These are phyloP conservation scores for Nemania sp. DNA, from an alignment of 2,329 filamentous ascomycete genomes.

Conservation along the genomic window DNA sequence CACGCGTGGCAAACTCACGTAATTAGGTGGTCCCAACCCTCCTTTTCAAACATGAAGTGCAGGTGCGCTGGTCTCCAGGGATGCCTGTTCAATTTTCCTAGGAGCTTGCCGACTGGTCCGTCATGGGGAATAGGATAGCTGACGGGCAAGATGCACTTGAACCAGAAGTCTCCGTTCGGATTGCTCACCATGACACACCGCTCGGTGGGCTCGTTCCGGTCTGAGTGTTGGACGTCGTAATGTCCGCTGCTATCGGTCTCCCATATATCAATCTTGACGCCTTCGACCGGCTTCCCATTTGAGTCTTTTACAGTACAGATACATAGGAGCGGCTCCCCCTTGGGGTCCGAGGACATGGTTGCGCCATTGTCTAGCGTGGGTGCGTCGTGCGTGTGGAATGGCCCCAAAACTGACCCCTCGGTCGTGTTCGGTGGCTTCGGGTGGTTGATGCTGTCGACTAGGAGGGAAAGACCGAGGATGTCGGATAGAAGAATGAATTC, in stretches of 20 bases:
- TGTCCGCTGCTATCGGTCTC: conserved; percentile 84
- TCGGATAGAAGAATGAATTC: conserved; percentile 88
- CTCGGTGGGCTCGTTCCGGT: conserved; percentile 73
- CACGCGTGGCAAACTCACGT: conserved; percentile 69
- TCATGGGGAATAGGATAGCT: conserved; percentile 88
- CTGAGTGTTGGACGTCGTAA: conserved; percentile 83
- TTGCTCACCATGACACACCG: conserved; percentile 78
- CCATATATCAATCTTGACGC: conserved; percentile 84
- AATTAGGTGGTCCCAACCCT: conserved; percentile 81
- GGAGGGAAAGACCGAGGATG: conserved; percentile 80
- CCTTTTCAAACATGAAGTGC: conserved; percentile 90
- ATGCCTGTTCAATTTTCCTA: conserved; percentile 76
- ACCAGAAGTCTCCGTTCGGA: conserved; percentile 81
- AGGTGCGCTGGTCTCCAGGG: conserved; percentile 82
- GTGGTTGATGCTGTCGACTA: conserved; percentile 86
- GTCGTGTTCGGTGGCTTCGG: conserved; percentile 78
- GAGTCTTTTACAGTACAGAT: conserved; percentile 79
- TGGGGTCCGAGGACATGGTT: conserved; percentile 74
- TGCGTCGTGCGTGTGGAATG: conserved; percentile 86
- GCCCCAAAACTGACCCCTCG: conserved; percentile 83
- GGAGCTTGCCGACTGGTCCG: conserved; percentile 81
- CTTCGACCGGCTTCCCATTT: conserved; percentile 69
- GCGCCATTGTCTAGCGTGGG: conserved; percentile 66
- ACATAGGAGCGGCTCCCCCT: conserved; percentile 77
- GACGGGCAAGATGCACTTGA: conserved; percentile 85